These are phyloP conservation scores for Brassica juncea DNA, from an alignment of 345 rosid species.

Conservation along the genomic window DNA sequence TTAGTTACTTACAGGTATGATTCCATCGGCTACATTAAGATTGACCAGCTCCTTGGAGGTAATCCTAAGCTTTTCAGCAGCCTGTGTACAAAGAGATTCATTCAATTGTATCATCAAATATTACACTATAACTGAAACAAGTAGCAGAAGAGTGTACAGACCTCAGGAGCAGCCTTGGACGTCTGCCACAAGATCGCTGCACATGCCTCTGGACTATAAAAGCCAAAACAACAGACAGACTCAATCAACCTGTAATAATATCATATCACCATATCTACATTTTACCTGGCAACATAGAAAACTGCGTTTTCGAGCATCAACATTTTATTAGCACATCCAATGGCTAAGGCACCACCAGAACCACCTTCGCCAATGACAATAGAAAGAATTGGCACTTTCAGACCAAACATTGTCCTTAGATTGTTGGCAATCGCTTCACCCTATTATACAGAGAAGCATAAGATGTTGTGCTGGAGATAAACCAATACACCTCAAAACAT, in stretches of 20 bases:
- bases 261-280: neutral
- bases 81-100: slow-evolving; percentile 54
- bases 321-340: slow-evolving; percentile 91
- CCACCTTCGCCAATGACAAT: slow-evolving; percentile 99
- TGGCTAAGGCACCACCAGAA: slow-evolving; percentile 99
- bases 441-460: slow-evolving; percentile 38
- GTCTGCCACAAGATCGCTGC: slow-evolving; percentile 95
- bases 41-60: slow-evolving; percentile 72
- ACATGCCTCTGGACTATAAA: slow-evolving; percentile 92
- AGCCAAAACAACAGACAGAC: slow-evolving; percentile 12
- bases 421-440: slow-evolving; percentile 98
- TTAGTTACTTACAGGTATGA: slow-evolving; percentile 83
- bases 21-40: slow-evolving; percentile 80
- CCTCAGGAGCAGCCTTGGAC: slow-evolving; percentile 94
- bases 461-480: slow-evolving; percentile 7
- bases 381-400: slow-evolving; percentile 90
- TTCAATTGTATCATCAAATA: slow-evolving; percentile 6
- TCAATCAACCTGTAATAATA: neutral
- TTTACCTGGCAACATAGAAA: slow-evolving; percentile 94
- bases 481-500: slow-evolving; percentile 13
- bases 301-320: slow-evolving; percentile 96
- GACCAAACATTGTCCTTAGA: slow-evolving; percentile 92
- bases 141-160: slow-evolving; percentile 32
- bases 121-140: slow-evolving; percentile 18
- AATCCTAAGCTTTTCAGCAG: slow-evolving; percentile 89